Base-by-base conservation (phyloP, 2,329 filamentous ascomycete genomes). In the Zasmidium cellare region DNA sequence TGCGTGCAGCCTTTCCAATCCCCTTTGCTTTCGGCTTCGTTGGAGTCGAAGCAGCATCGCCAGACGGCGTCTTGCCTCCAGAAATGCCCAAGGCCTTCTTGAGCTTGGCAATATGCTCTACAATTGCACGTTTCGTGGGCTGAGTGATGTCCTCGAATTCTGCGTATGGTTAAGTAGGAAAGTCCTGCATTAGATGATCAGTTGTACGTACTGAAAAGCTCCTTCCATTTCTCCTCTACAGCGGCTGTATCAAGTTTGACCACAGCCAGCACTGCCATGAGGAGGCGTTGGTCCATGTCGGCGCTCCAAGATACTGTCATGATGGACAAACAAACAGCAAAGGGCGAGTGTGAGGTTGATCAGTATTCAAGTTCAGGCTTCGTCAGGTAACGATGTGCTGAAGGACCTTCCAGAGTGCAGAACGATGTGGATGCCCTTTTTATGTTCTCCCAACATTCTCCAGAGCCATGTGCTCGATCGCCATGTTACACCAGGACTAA, bases 281-380 rank as follows among this genome's bases (percentile, higher is more conserved):
- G 35, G 3, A 56, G 46, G 18, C 35, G 46, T 16, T 56, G 53
- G 31, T 56, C 53, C 53, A 56, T 56, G 16, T 35, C 31, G n/a
- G 53, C 46, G 16, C 11, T 51, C 53, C 53, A 56, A 41, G 53
- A 56, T 24, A 56, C 53, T 25, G 46, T 24, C 53, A 56, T 56
- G 31, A 44, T 45, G 28, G 22, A n/a, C 12, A 5, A 9, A 3
- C 3, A 16, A 5, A 16, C 7, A 18, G 3, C 6, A 14, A 41
- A 41, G 35, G 16, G 6, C 6, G 3, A 9, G 16, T 41, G n/a
- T 41, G 6, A 28, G 11, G 25, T 41, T 41, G 35, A 3, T 14
- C 35, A 41, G n/a, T 41, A 14, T 31, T 7, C 28, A 31, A 31
- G n/a, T n/a, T n/a, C n/a, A n/a, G n/a, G n/a, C n/a, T n/a, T n/a